These are phyloP conservation scores for Tubosaeta sp. DNA, from an alignment of 768 basidiomycete species.

Conservation along the genomic window DNA sequence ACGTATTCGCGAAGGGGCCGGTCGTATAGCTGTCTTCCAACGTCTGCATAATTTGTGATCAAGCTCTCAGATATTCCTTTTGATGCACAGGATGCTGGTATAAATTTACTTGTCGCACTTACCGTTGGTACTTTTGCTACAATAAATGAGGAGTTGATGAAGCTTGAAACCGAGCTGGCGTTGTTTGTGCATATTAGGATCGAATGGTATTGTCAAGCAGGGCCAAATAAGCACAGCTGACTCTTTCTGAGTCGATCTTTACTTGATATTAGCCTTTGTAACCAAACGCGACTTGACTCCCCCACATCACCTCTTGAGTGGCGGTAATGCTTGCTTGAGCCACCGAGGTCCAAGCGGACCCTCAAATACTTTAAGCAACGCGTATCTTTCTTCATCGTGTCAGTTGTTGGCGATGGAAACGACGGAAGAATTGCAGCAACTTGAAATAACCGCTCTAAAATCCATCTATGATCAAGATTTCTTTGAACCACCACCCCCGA, in stretches of 20 bases:
- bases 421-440: constrained; percentile 59
- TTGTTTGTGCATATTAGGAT: constrained; percentile 22
- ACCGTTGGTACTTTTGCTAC: no score
- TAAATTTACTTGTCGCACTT: no score
- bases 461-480: constrained; percentile 82
- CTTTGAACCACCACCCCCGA: constrained; percentile 66
- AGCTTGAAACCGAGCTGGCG: neutral
- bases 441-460: constrained; percentile 74
- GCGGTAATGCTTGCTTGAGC: constrained; percentile 67
- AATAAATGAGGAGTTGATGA: no score
- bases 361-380: constrained; percentile 55
- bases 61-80: no score
- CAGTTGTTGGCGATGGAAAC: constrained; percentile 55
- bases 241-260: constrained; percentile 7
- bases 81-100: no score
- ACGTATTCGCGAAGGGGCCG: neutral
- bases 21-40: no score
- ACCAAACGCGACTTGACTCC: neutral
- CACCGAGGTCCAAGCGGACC: constrained; percentile 63
- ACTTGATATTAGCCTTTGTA: constrained; percentile 7
- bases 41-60: no score
- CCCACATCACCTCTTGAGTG: constrained; percentile 6
- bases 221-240: constrained; percentile 17
- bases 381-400: constrained; percentile 29
- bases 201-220: constrained; percentile 9